Evolutionary conservation across 768 basidiomycete species (phyloP).

Genomic region (Symmetrospora coprosmae): DNA sequence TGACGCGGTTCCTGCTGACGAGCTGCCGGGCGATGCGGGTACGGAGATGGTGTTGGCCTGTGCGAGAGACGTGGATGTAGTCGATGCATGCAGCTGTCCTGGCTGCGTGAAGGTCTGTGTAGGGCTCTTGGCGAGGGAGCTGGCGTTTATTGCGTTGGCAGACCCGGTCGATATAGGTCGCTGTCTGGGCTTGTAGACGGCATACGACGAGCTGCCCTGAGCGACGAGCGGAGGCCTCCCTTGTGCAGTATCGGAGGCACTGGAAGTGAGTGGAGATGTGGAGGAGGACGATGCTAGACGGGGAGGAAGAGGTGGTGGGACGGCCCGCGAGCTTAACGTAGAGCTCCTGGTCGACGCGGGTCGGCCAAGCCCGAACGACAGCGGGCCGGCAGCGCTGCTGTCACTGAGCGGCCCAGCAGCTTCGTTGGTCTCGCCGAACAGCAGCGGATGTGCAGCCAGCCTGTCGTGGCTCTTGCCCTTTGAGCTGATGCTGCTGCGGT

Average conservation of each 20-base stretch:
- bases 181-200: slow-evolving; percentile 18
- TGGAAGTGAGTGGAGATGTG: too few species aligned
- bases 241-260: too few species aligned
- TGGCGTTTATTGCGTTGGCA: not conserved
- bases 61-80: not conserved
- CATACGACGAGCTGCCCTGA: not conserved
- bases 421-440: too few species aligned
- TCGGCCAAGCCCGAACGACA: too few species aligned
- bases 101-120: not conserved
- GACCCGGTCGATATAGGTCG: not conserved
- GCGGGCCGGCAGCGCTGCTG: too few species aligned
- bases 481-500: not conserved
- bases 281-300: too few species aligned
- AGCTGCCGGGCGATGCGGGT: not conserved
- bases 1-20: not conserved
- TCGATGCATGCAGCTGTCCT: not conserved
- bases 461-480: slow-evolving; percentile 2
- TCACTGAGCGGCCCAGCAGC: too few species aligned
- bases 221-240: too few species aligned
- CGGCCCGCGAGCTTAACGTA: too few species aligned
- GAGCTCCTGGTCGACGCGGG: too few species aligned
- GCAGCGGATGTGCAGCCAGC: slow-evolving; percentile 6
- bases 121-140: not conserved
- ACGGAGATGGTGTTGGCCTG: not conserved
- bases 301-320: too few species aligned